Evolutionary conservation across 169 alveolate genomes (phyloP).

Genomic region (Eimeria maxima): DNA sequence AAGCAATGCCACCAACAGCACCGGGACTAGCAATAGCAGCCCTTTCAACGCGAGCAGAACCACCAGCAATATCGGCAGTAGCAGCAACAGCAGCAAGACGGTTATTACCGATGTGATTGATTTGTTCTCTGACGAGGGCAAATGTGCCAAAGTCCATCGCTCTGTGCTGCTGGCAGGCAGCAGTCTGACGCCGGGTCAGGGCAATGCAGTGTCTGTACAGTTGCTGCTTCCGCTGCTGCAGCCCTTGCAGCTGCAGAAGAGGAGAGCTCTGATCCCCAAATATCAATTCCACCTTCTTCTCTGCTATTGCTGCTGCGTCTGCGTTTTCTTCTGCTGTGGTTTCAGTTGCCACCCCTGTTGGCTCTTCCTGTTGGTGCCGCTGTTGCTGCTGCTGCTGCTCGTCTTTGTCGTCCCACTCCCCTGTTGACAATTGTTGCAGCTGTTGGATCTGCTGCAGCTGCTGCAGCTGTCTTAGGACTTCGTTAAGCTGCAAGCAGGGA

Average conservation of each 20-base stretch:
- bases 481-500: slow-evolving; percentile 51
- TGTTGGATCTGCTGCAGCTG: too few species aligned
- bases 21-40: not conserved
- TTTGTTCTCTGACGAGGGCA: slow-evolving; percentile 76
- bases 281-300: not conserved
- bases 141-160: slow-evolving; percentile 72
- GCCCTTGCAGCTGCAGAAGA: not conserved
- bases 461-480: slow-evolving; percentile 7
- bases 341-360: too few species aligned
- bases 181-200: slow-evolving; percentile 44
- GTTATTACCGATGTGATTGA: slow-evolving; percentile 72
- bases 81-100: not conserved
- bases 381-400: too few species aligned
- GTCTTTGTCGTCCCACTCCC: not conserved
- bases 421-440: not conserved
- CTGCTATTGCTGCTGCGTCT: not conserved
- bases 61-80: not conserved
- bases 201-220: slow-evolving; percentile 49
- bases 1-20: not conserved
- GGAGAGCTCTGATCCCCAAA: not conserved
- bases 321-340: too few species aligned
- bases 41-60: not conserved
- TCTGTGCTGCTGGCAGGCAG: slow-evolving; percentile 71
- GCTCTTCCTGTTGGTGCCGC: too few species aligned
- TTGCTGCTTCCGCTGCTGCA: slow-evolving; percentile 23